Evolutionary conservation across 2,329 filamentous ascomycete genomes (phyloP).

Genomic region (Mollisiaceae sp.): DNA sequence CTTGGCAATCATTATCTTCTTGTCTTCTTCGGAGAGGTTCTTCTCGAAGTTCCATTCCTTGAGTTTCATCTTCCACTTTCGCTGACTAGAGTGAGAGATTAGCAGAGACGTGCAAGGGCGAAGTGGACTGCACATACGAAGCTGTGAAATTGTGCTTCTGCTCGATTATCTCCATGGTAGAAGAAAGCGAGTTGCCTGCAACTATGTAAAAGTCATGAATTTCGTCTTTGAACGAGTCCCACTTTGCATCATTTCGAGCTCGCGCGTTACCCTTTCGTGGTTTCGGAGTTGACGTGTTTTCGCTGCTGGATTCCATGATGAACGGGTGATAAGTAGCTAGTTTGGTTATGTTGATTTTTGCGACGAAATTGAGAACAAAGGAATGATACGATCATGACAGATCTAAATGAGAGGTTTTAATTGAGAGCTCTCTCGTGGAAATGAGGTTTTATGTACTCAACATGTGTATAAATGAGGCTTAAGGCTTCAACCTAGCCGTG

Average conservation of each 20-base stretch:
- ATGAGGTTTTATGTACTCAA: not conserved
- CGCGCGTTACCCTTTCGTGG: not conserved
- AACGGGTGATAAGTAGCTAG: not conserved
- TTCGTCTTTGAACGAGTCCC: not conserved
- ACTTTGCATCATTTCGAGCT: too few species aligned
- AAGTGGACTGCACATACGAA: not conserved
- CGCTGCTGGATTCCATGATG: not conserved
- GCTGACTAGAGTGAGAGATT: not conserved
- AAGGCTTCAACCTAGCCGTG: not conserved
- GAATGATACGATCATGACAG: not conserved
- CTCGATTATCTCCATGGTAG: not conserved
- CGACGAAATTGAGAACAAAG: not conserved
- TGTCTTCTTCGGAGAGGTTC: not conserved
- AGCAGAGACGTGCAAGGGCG: not conserved
- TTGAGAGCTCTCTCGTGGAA: not conserved
- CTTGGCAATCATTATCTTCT: not conserved
- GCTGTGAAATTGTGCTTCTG: not conserved
- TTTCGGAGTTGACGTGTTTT: not conserved
- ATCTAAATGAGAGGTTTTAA: not conserved
- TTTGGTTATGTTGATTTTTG: too few species aligned
- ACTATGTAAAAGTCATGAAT: not conserved
- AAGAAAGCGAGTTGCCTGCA: not conserved
- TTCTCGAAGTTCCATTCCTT: slow-evolving; percentile 5
- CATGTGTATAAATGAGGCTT: not conserved
- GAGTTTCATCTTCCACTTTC: slow-evolving; percentile 5